Evolutionary conservation across 306 rosid species (phyloP).

Genomic region (Pachyrhizus erosus): DNA sequence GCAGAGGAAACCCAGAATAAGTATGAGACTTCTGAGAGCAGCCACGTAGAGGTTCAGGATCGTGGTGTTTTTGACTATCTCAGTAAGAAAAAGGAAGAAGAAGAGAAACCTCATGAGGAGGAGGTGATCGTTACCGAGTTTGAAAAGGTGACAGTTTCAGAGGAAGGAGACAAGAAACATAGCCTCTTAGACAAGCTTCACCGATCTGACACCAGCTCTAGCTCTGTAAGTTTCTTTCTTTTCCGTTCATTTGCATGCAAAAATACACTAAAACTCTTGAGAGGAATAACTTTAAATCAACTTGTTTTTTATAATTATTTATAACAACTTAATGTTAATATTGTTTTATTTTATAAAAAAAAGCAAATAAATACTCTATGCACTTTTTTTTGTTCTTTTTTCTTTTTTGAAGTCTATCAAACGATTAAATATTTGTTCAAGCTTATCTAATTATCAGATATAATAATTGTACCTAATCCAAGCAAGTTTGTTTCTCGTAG

Average conservation of each 20-base stretch:
- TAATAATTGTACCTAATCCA: too few relatives aligned
- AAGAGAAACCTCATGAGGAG: slow-evolving; percentile 48
- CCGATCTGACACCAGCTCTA: slow-evolving; percentile 54
- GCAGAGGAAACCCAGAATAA: slow-evolving; percentile 71
- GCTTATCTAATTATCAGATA: too few relatives aligned
- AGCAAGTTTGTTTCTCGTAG: too few relatives aligned
- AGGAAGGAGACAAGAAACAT: slow-evolving; percentile 54
- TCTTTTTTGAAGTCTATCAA: too few relatives aligned
- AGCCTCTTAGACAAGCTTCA: slow-evolving; percentile 55
- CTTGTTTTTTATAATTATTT: not conserved
- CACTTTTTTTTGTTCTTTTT: too few relatives aligned
- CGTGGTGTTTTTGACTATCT: slow-evolving; percentile 76
- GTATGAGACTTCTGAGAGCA: slow-evolving; percentile 44
- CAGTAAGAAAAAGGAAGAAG: slow-evolving; percentile 62
- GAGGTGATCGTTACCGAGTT: slow-evolving; percentile 49
- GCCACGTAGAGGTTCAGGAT: slow-evolving; percentile 59
- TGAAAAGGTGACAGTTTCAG: slow-evolving; percentile 52
- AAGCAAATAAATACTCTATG: too few relatives aligned
- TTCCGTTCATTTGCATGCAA: not conserved
- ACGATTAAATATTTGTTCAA: too few relatives aligned
- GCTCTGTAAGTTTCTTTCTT: slow-evolving; percentile 53
- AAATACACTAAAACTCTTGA: not conserved
- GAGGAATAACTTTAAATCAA: not conserved
- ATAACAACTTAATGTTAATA: not conserved
- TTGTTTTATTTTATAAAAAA: too few relatives aligned